Evolutionary conservation across 306 rosid genomes (phyloP).

Genomic region (Adenanthera pavonina): DNA sequence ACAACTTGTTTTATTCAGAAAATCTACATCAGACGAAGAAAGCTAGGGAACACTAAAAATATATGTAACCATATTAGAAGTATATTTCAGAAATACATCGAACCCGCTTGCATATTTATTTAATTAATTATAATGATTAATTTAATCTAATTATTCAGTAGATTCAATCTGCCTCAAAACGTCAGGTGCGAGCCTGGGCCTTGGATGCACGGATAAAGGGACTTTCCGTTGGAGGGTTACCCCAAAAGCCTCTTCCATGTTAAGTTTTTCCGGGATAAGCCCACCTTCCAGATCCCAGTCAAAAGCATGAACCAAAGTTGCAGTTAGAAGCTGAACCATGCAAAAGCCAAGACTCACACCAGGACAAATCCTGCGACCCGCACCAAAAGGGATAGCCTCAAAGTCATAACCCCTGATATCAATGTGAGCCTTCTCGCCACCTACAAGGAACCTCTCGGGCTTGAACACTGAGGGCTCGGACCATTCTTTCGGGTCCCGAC

Average conservation of each 20-base stretch:
- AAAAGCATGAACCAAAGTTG: background rate
- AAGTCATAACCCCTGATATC: constrained; percentile 1
- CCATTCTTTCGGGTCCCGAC: background rate
- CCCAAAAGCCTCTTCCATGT: background rate
- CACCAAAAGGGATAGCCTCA: constrained; percentile 3
- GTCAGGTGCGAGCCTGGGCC: background rate
- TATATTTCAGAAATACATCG: too few species aligned
- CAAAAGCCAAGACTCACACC: background rate
- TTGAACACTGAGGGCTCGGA: background rate
- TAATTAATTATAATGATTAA: too few species aligned
- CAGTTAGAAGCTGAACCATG: background rate
- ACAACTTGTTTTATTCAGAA: background rate
- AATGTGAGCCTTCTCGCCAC: background rate
- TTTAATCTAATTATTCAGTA: too few species aligned
- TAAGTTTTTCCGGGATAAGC: background rate
- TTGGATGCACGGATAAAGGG: background rate
- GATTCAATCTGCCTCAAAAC: background rate
- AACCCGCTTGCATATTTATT: background rate
- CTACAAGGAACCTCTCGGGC: background rate
- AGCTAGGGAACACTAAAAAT: background rate
- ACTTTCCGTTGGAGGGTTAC: background rate
- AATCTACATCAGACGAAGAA: background rate
- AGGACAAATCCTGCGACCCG: background rate
- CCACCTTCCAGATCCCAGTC: background rate
- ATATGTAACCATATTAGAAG: background rate